Percentiles rank a stretch among this genome's conserved stretches.
phyloP scores from a whole-genome alignment of 164 flowering plant genomes.

The Vitis rupestris region DNA sequence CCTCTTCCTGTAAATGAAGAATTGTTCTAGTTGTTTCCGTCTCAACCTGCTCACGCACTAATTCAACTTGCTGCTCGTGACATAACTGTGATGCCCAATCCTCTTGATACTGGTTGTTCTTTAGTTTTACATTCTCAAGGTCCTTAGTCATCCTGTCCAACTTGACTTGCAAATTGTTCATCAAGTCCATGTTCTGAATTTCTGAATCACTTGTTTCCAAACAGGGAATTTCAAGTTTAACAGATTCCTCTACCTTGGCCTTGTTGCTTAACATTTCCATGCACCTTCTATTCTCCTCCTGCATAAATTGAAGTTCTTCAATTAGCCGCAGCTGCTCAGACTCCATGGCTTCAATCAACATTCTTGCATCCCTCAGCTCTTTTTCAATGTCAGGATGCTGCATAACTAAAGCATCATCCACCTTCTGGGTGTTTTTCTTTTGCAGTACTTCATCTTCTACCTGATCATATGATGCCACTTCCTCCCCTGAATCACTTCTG shows the following conservation, averaged over 20 bases:
- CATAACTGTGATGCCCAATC: conserved; percentile 37
- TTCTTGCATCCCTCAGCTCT: conserved; percentile 48
- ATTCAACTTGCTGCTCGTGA: conserved; percentile 40
- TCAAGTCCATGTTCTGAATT: conserved; percentile 14
- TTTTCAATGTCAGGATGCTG: conserved; percentile 26
- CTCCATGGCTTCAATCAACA: conserved; percentile 47
- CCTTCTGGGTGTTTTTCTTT: conserved; percentile 17
- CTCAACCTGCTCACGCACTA: conserved; percentile 60
- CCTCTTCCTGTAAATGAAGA: conserved; percentile 71
- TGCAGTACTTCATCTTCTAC: conserved; percentile 20
- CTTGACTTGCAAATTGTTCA: conserved; percentile 33
- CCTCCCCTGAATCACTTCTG: conserved; percentile 40
- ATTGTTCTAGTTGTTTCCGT: conserved; percentile 60
- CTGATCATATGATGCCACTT: conserved; percentile 23
- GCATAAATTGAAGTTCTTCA: conserved; percentile 38
- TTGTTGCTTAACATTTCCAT: conserved; percentile 25
- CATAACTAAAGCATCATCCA: conserved; percentile 10
- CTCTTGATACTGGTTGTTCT: conserved; percentile 41
- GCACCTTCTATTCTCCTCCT: conserved; percentile 33
- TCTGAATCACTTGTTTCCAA: conserved; percentile 7
- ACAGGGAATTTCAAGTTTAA: conserved; percentile 11
- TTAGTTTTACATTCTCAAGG: conserved; percentile 47
- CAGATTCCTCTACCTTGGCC: conserved; percentile 14
- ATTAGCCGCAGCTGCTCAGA: conserved; percentile 35
- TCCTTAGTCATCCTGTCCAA: conserved; percentile 38